Base-by-base conservation (phyloP, 768 basidiomycete genomes). In the Leccinum longicurvipes region DNA sequence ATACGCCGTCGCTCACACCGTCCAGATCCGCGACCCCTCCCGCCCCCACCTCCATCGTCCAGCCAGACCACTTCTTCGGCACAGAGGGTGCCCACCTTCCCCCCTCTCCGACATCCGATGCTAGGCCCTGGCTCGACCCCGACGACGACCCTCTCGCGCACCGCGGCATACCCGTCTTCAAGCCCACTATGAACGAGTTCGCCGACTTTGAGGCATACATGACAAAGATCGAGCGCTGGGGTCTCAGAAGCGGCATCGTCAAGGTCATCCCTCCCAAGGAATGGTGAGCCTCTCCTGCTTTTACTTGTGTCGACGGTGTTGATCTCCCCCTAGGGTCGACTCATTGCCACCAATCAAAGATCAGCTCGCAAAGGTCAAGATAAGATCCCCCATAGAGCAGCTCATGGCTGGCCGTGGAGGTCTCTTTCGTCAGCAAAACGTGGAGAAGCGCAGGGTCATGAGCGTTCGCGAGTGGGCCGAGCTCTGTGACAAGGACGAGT, bases 81-180 rank as follows among this genome's bases (percentile, higher is more conserved):
- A 71, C 78, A 39, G 82, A 84, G 23, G 74, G 62, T 14, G 60
- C 62, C 0, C 69, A 70, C 11, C 60, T 76, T 0, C 82, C 82
- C 2, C 83, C 81, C 8, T 88, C 87, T 7, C 86, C 87, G 10
- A 69, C 79, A 57, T 85, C 85, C 2, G 80, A 83, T 58, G 82
- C 82, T 27, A 79, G 79, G 58, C 75, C 78, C 34, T 89, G 85
- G 83, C 76, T 91, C 31, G 81, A 84, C 61, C 91, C 91, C n/a
- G 77, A 78, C 27, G 89, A 91, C 64, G 91, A 93, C 76, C 89
- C 84, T 24, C 67, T 85, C 27, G 90, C 91, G 0, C 82, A 86
- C 63, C 87, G 90, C 48, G 97, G 96, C 34, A 96, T 98, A 46
- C 97, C 96, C 6, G 93, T 99, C 11, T 99, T 99, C 80, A 89